These are phyloP conservation scores for Brassica cretica DNA, from an alignment of 345 rosid genomes.

Conservation along the genomic window DNA sequence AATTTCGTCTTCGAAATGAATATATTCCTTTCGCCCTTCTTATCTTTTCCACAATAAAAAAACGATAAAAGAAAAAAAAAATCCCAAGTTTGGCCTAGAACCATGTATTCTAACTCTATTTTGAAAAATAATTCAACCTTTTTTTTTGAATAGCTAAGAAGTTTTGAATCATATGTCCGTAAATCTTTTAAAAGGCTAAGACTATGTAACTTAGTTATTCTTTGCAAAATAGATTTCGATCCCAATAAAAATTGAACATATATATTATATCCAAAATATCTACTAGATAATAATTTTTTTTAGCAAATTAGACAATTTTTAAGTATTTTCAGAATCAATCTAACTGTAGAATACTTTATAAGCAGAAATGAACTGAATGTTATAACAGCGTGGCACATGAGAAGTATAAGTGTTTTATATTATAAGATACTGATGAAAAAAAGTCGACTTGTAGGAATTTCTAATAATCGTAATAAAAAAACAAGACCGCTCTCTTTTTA, in stretches of 20 bases:
- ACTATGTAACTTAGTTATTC: neutral
- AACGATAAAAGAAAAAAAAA: neutral
- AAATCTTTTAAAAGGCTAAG: neutral
- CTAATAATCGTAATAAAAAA: conserved; percentile 14
- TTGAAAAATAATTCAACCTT: neutral
- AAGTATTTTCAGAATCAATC: neutral
- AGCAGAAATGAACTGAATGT: neutral
- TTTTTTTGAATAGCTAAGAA: neutral
- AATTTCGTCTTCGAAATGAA: conserved; percentile 71
- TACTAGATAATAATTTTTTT: neutral
- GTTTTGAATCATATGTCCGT: neutral
- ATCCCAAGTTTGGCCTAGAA: conserved; percentile 20
- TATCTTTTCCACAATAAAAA: conserved; percentile 28
- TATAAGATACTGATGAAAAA: neutral
- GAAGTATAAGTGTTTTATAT: neutral
- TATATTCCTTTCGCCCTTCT: conserved; percentile 60
- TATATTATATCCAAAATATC: neutral
- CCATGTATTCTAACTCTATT: neutral
- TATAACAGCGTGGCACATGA: neutral
- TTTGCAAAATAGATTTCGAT: neutral
- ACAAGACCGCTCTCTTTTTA: neutral
- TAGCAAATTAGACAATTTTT: neutral
- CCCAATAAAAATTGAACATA: neutral
- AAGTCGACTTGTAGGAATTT: neutral
- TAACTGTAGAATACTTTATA: neutral